Percentiles rank a stretch among this genome's conserved stretches.
These are phyloP conservation scores for Psidium friedrichsthalianum DNA, from an alignment of 345 rosid genomes.

Conservation along the genomic window DNA sequence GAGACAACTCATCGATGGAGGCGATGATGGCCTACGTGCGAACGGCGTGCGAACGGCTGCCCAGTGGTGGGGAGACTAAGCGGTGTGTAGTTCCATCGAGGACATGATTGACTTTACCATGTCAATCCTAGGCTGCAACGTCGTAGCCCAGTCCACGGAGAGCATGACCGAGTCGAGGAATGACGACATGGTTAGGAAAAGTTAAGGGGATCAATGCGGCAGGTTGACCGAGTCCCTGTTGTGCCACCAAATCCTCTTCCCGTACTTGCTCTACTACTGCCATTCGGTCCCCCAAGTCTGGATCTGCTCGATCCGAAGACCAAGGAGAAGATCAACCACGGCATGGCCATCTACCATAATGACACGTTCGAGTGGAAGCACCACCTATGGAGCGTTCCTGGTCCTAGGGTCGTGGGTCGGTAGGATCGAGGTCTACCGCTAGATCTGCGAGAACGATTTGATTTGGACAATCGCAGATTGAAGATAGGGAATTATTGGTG, in stretches of 20 bases:
- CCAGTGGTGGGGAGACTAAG: constrained; percentile 31
- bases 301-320: constrained; percentile 20
- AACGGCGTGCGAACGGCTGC: constrained; percentile 22
- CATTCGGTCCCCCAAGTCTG: constrained; percentile 37
- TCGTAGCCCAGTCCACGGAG: constrained; percentile 19
- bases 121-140: constrained; percentile 22
- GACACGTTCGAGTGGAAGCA: constrained; percentile 38
- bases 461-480: too few relatives aligned
- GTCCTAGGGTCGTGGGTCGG: constrained; percentile 9
- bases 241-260: constrained; percentile 38
- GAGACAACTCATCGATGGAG: constrained; percentile 25
- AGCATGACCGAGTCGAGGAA: constrained; percentile 15
- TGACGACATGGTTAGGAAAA: constrained; percentile 16
- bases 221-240: constrained; percentile 21
- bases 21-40: constrained; percentile 9
- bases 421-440: too few relatives aligned
- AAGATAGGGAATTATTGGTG: too few relatives aligned
- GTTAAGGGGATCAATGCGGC: constrained; percentile 24
- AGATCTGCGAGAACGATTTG: too few relatives aligned
- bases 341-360: constrained; percentile 34
- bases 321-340: constrained; percentile 24
- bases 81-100: constrained; percentile 30
- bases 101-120: constrained; percentile 34
- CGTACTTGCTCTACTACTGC: constrained; percentile 30
- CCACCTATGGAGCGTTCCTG: constrained; percentile 27